Base-by-base conservation (phyloP, 1,139 yeast genomes). In the Schwanniomyces etchellsii region DNA sequence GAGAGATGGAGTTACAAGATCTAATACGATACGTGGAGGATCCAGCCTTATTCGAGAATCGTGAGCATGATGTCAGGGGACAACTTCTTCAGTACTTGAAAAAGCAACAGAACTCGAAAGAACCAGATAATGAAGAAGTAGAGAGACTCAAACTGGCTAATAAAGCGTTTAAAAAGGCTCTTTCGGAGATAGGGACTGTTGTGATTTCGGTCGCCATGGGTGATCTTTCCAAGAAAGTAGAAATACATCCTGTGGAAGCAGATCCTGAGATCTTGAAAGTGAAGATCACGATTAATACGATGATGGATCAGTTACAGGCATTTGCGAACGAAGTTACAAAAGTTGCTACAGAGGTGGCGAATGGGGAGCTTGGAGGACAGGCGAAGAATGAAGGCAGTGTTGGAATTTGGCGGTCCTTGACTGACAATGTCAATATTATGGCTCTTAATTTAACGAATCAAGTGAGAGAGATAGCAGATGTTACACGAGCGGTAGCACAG, bases 281-380 rank as follows among this genome's bases (percentile, higher is more conserved):
- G 44, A 84, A 84, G 52, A 77, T 77, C 36, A 81, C 93, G 11
- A 83, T 84, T 47, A 84, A 85, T 52, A 78, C 86, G 12, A 82
- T 84, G 89, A 82, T 84, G 83, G 89, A 81, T 52, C 93, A 83
- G 55, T 64, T 84, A 36, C 91, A 81, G 50, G 73, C 84, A 9
- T 84, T 84, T 54, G 89, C 93, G 15, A 72, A 74, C 37, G 94
- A 83, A 54, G 93, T 83, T 23, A 81, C 91, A 20, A 77, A 84
- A 39, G 86, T 84, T 13, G 94, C 95, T 26, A 82, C 89, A 7
- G 93, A 84, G 47, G 95, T 84, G 18, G 91, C 95, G 22, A 84
- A 83, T 47, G 95, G 95, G 39, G 84, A 84, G 38, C 65, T 84
- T 30, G 95, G 95, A 42, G 95, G 95, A 21, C 93, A 82, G 51